These are phyloP conservation scores for Euclidium syriacum DNA, from an alignment of 345 rosid species.

Conservation along the genomic window DNA sequence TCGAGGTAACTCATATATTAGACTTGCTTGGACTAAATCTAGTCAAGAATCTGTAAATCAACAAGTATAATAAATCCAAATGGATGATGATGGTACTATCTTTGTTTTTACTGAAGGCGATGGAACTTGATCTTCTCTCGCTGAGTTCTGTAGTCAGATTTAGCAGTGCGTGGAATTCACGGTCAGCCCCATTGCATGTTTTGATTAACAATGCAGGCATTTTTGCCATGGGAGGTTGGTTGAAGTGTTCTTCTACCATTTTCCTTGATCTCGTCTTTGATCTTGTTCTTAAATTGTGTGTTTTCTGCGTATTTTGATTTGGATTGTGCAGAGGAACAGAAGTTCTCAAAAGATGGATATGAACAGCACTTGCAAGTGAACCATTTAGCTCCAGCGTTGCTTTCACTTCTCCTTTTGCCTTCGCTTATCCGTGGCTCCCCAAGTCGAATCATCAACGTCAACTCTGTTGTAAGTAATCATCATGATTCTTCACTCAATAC, in stretches of 20 bases:
- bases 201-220: slow-evolving; percentile 93
- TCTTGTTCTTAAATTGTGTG: not conserved
- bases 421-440: slow-evolving; percentile 77
- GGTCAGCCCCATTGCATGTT: slow-evolving; percentile 62
- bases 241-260: not conserved
- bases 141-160: slow-evolving; percentile 71
- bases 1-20: slow-evolving; percentile 41
- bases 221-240: slow-evolving; percentile 93
- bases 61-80: not conserved
- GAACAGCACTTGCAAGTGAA: slow-evolving; percentile 93
- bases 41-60: not conserved
- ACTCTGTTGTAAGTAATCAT: slow-evolving; percentile 89
- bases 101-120: slow-evolving; percentile 42
- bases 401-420: slow-evolving; percentile 73
- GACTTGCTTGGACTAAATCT: not conserved
- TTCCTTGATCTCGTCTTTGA: not conserved
- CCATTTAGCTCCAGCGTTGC: slow-evolving; percentile 87
- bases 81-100: slow-evolving; percentile 9
- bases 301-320: too few relatives aligned
- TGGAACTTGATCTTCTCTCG: slow-evolving; percentile 96
- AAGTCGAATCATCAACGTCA: slow-evolving; percentile 76
- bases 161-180: slow-evolving; percentile 65
- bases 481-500: too few relatives aligned
- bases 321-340: slow-evolving; percentile 68
- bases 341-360: slow-evolving; percentile 75